A percentile compares a stretch with the other conserved stretches of the same genome.
Evolutionary conservation across 169 alveolate genomes (phyloP).

Genomic region (Amoebophrya sp.): DNA sequence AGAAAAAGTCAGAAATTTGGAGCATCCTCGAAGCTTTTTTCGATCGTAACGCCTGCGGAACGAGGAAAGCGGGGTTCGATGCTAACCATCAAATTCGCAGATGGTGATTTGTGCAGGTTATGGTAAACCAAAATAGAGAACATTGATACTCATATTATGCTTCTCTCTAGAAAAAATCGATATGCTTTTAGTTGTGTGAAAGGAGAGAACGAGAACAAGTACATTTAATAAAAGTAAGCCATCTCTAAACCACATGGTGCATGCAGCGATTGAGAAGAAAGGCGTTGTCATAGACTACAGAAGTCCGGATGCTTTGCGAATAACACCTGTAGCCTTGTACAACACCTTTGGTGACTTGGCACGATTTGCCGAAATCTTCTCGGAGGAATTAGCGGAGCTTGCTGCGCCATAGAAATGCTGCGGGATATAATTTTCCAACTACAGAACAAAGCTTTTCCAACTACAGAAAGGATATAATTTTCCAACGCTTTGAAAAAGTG

Average conservation of each 20-base stretch:
- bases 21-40: neutral
- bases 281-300: constrained; percentile 33
- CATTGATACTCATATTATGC: no score
- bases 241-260: neutral
- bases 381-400: neutral
- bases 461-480: no score
- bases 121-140: no score
- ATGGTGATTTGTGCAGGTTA: neutral
- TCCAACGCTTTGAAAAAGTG: no score
- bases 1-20: no score
- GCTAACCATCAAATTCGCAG: neutral
- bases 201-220: no score
- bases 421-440: no score
- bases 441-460: no score
- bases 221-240: neutral
- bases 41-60: neutral
- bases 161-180: no score
- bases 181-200: no score
- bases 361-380: neutral
- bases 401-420: no score
- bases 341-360: constrained; percentile 20
- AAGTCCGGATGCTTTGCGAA: constrained; percentile 18
- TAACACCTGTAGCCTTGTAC: constrained; percentile 33
- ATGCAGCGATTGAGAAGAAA: neutral
- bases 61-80: neutral